phyloP scores from a whole-genome alignment of 805 yeast species.

The Saccharomycopsis fodiens region DNA sequence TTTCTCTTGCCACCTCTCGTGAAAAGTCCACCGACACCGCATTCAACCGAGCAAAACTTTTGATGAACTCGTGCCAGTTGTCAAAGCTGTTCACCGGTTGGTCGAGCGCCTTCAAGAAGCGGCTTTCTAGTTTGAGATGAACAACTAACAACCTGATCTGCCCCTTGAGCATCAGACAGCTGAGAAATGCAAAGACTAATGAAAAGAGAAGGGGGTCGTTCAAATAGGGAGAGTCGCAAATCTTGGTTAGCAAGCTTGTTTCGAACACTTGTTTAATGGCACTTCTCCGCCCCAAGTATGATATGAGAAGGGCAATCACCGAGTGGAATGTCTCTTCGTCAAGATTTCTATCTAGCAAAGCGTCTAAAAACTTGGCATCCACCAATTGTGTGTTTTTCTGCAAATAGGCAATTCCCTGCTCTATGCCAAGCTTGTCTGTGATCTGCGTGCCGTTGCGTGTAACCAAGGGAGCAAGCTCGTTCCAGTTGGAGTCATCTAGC shows the following conservation, averaged over 20 bases:
- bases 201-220: not conserved
- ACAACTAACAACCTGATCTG: not conserved
- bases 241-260: not conserved
- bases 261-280: not conserved
- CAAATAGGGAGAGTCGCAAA: not conserved
- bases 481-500: not conserved
- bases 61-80: not conserved
- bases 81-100: not conserved
- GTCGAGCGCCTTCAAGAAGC: not conserved
- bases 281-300: not conserved
- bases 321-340: not conserved
- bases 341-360: not conserved
- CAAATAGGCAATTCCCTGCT: not conserved
- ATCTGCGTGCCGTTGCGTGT: not conserved
- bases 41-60: constrained; percentile 1
- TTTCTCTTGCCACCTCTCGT: not conserved
- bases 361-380: not conserved
- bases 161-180: not conserved
- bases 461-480: not conserved
- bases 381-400: not conserved
- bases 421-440: not conserved
- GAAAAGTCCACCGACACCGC: not conserved
- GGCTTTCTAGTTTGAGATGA: not conserved
- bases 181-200: not conserved
- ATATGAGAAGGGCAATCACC: not conserved